A percentile compares a stretch with the other conserved stretches of the same genome.
Conservation (phyloP, 495 filamentous ascomycete species). For the Neurospora cerealis region DNA sequence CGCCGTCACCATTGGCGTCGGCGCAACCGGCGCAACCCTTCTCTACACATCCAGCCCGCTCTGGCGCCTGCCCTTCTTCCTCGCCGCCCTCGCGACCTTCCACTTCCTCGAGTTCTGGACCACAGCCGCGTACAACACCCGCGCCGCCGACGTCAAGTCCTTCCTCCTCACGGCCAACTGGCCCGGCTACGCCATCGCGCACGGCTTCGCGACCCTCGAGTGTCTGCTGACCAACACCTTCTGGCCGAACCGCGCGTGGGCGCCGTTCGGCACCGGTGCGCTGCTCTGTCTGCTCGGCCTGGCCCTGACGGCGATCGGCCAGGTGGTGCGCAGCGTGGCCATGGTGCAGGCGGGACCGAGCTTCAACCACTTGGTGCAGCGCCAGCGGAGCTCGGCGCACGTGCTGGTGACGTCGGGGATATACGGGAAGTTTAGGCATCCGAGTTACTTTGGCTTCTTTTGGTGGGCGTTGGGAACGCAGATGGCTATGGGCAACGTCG, state of each 20-base stretch:
- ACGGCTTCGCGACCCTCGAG: conserved; percentile 62
- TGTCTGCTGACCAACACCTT: conserved; percentile 49
- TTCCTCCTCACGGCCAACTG: conserved; percentile 88
- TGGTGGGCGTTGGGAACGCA: conserved; percentile 97
- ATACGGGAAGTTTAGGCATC: conserved; percentile 60
- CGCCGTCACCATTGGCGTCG: conserved; percentile 30
- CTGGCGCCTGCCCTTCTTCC: conserved; percentile 81
- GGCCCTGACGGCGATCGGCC: conserved; percentile 55
- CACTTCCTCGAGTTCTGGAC: conserved; percentile 95
- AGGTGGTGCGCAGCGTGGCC: conserved; percentile 60
- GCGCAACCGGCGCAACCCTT: conserved; percentile 32
- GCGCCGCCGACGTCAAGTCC: conserved; percentile 54
- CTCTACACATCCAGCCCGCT: conserved; percentile 35
- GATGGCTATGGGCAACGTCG: conserved; percentile 71
- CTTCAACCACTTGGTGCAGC: conserved; percentile 84
- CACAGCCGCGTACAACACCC: conserved; percentile 75
- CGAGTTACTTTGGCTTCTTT: conserved; percentile 94
- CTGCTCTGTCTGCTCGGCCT: conserved; percentile 46
- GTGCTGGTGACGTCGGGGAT: conserved; percentile 67
- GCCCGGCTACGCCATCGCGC: conserved; percentile 72
- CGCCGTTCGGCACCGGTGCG: conserved; percentile 20
- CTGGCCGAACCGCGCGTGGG: conserved; percentile 42
- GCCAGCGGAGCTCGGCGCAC: conserved; percentile 54
- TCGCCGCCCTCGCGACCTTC: conserved; percentile 65
- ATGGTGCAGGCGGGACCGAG: conserved; percentile 86